Percentiles rank a stretch among this genome's conserved stretches.
These are phyloP conservation scores for Uronychia binucleata DNA, from an alignment of 73 alveolate species.

Conservation along the genomic window DNA sequence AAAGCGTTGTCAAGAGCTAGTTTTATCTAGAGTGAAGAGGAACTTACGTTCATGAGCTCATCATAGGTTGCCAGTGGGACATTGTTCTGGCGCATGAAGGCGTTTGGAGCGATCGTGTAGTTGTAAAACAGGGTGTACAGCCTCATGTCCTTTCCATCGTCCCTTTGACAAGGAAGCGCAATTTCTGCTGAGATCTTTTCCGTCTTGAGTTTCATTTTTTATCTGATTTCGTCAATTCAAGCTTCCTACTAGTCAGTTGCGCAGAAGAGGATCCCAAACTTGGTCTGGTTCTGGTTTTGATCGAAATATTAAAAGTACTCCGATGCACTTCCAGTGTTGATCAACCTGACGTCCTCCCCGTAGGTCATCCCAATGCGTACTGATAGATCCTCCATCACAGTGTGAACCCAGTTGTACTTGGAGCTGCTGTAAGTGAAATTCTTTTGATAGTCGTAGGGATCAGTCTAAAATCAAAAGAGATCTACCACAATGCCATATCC, in stretches of 20 bases:
- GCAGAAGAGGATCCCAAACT: slow-evolving; percentile 69
- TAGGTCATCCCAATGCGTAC: slow-evolving; percentile 31
- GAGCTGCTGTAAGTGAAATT: neutral
- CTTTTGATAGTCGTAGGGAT: too few relatives aligned
- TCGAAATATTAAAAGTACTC: slow-evolving; percentile 41
- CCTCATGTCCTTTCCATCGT: neutral
- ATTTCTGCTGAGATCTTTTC: neutral
- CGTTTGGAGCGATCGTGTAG: neutral
- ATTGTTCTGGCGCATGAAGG: neutral
- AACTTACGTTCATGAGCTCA: neutral
- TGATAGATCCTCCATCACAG: slow-evolving; percentile 54
- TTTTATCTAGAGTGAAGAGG: neutral
- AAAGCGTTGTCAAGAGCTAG: neutral
- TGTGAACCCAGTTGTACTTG: slow-evolving; percentile 32
- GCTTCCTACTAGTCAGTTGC: slow-evolving; percentile 35
- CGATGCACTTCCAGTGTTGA: slow-evolving; percentile 21
- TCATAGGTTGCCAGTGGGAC: neutral
- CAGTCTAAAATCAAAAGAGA: too few relatives aligned
- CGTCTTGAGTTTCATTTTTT: neutral
- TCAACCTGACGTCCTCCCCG: slow-evolving; percentile 55
- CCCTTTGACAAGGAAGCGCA: neutral
- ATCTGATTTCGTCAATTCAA: slow-evolving; percentile 20
- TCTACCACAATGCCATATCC: neutral
- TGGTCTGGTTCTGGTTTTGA: slow-evolving; percentile 44
- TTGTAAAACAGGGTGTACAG: neutral